These are phyloP conservation scores for Verticillium longisporum DNA, from an alignment of 2,329 filamentous ascomycete species.

Conservation along the genomic window DNA sequence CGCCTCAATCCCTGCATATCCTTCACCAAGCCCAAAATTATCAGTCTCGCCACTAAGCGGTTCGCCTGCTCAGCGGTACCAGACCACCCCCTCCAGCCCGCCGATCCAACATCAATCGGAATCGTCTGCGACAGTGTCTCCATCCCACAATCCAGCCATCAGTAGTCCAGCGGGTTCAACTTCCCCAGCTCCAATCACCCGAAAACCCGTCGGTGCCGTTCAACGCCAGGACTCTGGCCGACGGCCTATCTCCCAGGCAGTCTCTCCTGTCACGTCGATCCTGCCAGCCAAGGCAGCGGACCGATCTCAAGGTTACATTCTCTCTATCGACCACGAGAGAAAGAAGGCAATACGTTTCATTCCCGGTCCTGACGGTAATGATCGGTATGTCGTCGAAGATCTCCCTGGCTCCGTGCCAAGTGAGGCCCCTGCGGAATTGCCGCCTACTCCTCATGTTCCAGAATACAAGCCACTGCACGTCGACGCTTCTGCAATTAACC, in stretches of 20 bases:
- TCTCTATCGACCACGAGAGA: not conserved
- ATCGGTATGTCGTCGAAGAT: not conserved
- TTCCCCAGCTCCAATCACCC: not conserved
- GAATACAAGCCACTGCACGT: not conserved
- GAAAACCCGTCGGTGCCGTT: not conserved
- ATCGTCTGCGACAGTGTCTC: not conserved
- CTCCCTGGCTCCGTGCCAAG: not conserved
- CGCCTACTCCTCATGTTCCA: not conserved
- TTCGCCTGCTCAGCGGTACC: not conserved
- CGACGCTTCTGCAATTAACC: not conserved
- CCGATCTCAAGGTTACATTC: not conserved
- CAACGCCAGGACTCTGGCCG: not conserved
- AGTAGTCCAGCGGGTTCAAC: not conserved
- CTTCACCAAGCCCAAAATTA: not conserved
- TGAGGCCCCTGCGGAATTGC: not conserved
- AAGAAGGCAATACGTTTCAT: not conserved
- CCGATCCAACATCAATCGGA: not conserved
- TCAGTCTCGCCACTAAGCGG: not conserved
- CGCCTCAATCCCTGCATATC: not conserved
- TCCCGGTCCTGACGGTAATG: not conserved
- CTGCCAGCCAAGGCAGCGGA: not conserved
- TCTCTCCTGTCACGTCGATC: not conserved
- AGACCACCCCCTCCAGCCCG: not conserved
- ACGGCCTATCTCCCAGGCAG: not conserved
- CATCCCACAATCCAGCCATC: not conserved